Base-by-base conservation (phyloP, 2,329 filamentous ascomycete species). In the Myriosclerotinia curreyana region DNA sequence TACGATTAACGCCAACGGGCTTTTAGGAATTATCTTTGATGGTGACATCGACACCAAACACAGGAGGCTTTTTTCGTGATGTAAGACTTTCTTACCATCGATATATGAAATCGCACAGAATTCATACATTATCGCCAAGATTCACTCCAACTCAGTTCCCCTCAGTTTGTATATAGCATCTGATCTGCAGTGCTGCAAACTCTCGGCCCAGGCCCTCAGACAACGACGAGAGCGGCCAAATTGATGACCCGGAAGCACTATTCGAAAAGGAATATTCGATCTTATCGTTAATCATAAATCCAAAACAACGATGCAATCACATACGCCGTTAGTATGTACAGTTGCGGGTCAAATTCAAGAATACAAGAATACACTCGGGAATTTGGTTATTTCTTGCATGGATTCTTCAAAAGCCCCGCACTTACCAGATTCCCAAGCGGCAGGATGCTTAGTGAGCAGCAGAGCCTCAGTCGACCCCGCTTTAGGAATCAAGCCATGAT, bases 391-490 rank as follows among this genome's bases (percentile, higher is more conserved):
- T 22, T 22, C 38, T n/a, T 40, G 25, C 53, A 56, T 28, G 25
- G 28, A 20, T 48, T 20, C 12, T 36, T 17, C 12, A 14, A 6
- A 17, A 17, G 22, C 42, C 28, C 54, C 54, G 42, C 42, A 58
- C 28, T 48, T 48, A 36, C 42, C 54, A 48, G 42, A 48, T 22
- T 34, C 17, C 12, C 14, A 55, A 20, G 36, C 15, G 34, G 14
- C 22, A 6, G 15, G 8, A 6, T 58, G 54, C 42, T 36, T 58
- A 25, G 28, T 17, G 12, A 36, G 53, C 54, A 56, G 28, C 28
- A 46, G 54, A 58, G 54, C 54, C 54, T 56, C 54, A 56, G 6
- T 44, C 9, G 8, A 44, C 42, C 28, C 42, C 42, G n/a, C 42
- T 36, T 38, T 48, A 5, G 8, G 5, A 20, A 36, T 36, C 28